Conservation (phyloP, 257 asterid species). For the Solanum megistacrolobum region DNA sequence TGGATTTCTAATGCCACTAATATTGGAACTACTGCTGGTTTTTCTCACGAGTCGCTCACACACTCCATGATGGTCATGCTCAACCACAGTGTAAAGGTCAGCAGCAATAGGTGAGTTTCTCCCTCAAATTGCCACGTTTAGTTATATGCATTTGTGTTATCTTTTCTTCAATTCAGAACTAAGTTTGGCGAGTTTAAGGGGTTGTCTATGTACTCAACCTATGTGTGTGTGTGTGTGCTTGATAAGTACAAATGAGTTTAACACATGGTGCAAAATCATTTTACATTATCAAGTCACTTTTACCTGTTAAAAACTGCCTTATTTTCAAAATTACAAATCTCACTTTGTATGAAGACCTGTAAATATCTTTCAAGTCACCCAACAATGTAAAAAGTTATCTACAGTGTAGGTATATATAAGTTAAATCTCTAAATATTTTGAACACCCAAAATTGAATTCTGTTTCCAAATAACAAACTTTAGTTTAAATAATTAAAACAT, state of each 20-base stretch:
- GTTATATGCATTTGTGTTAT: conserved; percentile 51
- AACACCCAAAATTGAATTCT: neutral
- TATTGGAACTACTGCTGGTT: conserved; percentile 59
- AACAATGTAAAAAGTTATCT: neutral
- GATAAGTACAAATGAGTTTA: neutral
- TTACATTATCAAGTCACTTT: neutral
- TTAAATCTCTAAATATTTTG: neutral
- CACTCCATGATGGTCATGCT: conserved; percentile 41
- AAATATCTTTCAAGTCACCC: neutral
- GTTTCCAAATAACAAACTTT: neutral
- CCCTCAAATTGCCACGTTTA: conserved; percentile 46
- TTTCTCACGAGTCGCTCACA: conserved; percentile 40
- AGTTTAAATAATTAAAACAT: neutral
- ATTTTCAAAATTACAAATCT: neutral
- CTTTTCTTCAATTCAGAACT: conserved; percentile 44
- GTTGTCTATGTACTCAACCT: neutral
- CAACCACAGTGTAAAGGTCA: conserved; percentile 43
- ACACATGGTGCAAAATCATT: neutral
- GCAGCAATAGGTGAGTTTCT: conserved; percentile 65
- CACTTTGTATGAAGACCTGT: neutral
- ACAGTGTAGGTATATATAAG: neutral
- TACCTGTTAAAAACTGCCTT: neutral
- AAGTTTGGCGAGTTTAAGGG: conserved; percentile 1
- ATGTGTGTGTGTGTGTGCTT: neutral
- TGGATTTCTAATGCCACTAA: conserved; percentile 29